Evolutionary conservation across 75 land plant species (phyloP).

Genomic region (Picea sitchensis): DNA sequence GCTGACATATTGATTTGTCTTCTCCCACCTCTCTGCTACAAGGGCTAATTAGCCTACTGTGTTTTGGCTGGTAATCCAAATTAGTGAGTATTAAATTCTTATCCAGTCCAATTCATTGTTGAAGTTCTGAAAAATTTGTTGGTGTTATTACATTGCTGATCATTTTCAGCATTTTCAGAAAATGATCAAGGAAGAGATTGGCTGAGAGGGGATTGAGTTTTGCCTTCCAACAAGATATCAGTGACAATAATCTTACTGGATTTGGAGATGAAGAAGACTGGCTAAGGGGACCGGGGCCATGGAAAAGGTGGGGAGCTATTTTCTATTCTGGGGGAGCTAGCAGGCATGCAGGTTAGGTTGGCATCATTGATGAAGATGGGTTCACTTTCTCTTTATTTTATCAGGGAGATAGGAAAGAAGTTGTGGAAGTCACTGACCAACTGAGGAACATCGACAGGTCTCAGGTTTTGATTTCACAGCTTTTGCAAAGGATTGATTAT

Average conservation of each 20-base stretch:
- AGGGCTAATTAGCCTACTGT: too few relatives aligned
- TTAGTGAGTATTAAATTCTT: too few relatives aligned
- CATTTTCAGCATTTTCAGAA: not conserved
- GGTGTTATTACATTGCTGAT: too few relatives aligned
- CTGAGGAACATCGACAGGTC: conserved; percentile 10
- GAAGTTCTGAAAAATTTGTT: too few relatives aligned
- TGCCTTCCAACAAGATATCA: not conserved
- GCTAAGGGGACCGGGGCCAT: not conserved
- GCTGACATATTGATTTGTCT: too few relatives aligned
- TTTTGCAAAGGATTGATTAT: too few relatives aligned
- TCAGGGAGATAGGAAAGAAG: not conserved
- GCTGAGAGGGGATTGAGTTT: not conserved
- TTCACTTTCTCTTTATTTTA: conserved; percentile 6
- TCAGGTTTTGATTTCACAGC: not conserved
- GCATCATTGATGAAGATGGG: conserved; percentile 6
- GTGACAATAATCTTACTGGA: not conserved
- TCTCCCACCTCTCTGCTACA: too few relatives aligned
- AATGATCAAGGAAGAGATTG: conserved; percentile 8
- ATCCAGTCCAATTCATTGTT: too few relatives aligned
- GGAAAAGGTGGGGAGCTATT: not conserved
- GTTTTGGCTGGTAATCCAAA: too few relatives aligned
- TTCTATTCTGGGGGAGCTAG: not conserved
- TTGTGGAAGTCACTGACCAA: not conserved
- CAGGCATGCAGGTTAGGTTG: conserved; percentile 2
- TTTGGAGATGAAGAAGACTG: conserved; percentile 8